Base-by-base conservation (phyloP, 2,329 filamentous ascomycete species). In the Botrytis byssoidea region DNA sequence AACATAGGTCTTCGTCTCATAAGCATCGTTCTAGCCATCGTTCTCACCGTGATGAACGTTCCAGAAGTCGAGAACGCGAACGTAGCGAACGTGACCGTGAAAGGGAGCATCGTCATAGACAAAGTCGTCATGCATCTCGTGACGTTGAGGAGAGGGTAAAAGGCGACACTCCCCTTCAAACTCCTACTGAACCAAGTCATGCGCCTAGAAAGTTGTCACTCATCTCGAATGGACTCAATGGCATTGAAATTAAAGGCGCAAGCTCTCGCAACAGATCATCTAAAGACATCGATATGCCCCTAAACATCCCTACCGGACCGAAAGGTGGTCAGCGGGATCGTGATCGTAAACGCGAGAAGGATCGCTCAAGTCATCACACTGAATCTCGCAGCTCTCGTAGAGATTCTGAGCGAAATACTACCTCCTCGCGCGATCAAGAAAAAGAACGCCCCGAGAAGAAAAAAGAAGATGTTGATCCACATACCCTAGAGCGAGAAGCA, bases 401-500 rank as follows among this genome's bases (percentile, higher is more conserved):
- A 46, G 83, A 81, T 60, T 80, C 77, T n/a, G 81, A 75, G 32
- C 66, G 74, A 44, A 68, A 60, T n/a, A 72, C 8, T 32, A 60
- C 22, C 7, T 68, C 14, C 32, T 71, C 78, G 7, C 63, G 40
- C 37, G 71, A 72, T 25, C 48, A 42, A 35, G 71, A 68, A 44
- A 68, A 70, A 60, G 73, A 77, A 18, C 75, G 71, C 64, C 12
- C 68, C 2, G 68, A 70, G 42, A 74, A 77, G 60, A 75, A 74
- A 67, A 73, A 77, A 29, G 75, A 73, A 44, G 70, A 76, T 60
- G 76, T 78, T 42, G 78, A 81, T 63, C 79, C 79, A 10, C 91
- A 93, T 81, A 91, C 91, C 1, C 84, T 90, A 0, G 91, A 93
- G 81, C 88, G 91, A 35, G 91, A 92, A 79, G 88, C 88, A 20